These are phyloP conservation scores for Geopyxis carbonaria DNA, from an alignment of 495 filamentous ascomycete species.

Conservation along the genomic window DNA sequence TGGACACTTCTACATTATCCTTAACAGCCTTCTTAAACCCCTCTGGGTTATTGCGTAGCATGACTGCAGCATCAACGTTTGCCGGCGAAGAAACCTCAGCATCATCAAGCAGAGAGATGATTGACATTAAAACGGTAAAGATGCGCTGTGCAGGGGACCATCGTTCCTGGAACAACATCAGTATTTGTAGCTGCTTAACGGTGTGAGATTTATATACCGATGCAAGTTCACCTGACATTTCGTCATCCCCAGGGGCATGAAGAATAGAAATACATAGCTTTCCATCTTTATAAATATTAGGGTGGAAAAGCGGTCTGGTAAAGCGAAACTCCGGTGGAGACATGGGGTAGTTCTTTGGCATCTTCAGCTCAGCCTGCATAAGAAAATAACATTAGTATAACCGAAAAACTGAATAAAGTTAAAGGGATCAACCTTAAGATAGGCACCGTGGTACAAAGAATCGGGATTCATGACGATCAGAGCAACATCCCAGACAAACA, in stretches of 20 bases:
- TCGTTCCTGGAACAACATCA: constrained; percentile 40
- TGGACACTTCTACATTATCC: constrained; percentile 53
- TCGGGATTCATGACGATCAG: constrained; percentile 85
- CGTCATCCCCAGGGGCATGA: constrained; percentile 77
- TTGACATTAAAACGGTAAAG: constrained; percentile 82
- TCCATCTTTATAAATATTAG: constrained; percentile 83
- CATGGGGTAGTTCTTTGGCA: constrained; percentile 80
- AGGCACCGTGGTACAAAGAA: constrained; percentile 80
- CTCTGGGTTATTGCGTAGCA: constrained; percentile 55
- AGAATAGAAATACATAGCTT: constrained; percentile 93
- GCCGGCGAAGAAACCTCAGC: constrained; percentile 84
- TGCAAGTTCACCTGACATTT: constrained; percentile 76
- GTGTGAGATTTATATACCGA: too few relatives aligned
- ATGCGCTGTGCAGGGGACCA: constrained; percentile 88
- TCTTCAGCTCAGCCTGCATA: constrained; percentile 56
- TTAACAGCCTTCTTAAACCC: constrained; percentile 52
- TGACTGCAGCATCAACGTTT: constrained; percentile 82
- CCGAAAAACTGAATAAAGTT: constrained; percentile 5
- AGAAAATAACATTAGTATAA: too few relatives aligned
- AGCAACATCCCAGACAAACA: constrained; percentile 73
- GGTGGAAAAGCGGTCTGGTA: constrained; percentile 64
- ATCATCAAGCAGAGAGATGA: constrained; percentile 84
- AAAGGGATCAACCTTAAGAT: constrained; percentile 47
- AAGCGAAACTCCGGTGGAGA: constrained; percentile 86
- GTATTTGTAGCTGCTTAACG: constrained; percentile 6